Evolutionary conservation across 2,329 filamentous ascomycete species (phyloP).

Genomic region (Fusarium armeniacum): DNA sequence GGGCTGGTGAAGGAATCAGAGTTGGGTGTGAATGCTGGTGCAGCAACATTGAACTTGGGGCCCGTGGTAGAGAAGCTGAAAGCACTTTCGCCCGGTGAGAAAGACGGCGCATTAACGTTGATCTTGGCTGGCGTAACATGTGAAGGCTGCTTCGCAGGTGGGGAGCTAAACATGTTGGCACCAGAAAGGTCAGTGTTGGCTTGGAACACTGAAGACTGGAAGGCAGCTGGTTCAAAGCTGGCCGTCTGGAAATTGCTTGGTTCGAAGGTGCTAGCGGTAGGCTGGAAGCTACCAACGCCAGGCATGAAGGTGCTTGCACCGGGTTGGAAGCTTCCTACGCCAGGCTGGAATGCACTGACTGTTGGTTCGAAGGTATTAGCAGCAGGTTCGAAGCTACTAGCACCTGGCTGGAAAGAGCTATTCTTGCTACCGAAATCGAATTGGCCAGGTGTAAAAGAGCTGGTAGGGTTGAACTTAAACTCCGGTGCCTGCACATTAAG

Average conservation of each 20-base stretch:
- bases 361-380: slow-evolving; percentile 44
- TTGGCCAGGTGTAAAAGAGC: slow-evolving; percentile 48
- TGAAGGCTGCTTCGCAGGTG: slow-evolving; percentile 29
- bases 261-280: slow-evolving; percentile 46
- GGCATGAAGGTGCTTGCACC: slow-evolving; percentile 23
- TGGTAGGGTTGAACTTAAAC: slow-evolving; percentile 80
- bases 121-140: slow-evolving; percentile 63
- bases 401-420: slow-evolving; percentile 60
- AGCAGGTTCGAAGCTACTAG: slow-evolving; percentile 47
- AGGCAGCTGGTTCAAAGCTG: slow-evolving; percentile 27
- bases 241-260: slow-evolving; percentile 28
- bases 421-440: slow-evolving; percentile 53
- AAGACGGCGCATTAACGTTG: slow-evolving; percentile 77
- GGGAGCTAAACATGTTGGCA: slow-evolving; percentile 42
- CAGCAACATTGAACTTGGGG: slow-evolving; percentile 80
- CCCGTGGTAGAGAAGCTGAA: slow-evolving; percentile 78
- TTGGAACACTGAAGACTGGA: slow-evolving; percentile 65
- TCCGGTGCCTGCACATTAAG: slow-evolving; percentile 92
- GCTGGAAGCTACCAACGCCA: slow-evolving; percentile 57
- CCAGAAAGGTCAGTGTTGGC: slow-evolving; percentile 46
- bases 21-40: slow-evolving; percentile 80
- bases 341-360: slow-evolving; percentile 60
- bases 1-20: slow-evolving; percentile 64
- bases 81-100: slow-evolving; percentile 75
- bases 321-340: slow-evolving; percentile 24